Evolutionary conservation across 345 rosid genomes (phyloP), one percentile per base, ranked within the genome.

Genomic region (Eucalyptus viminalis): DNA sequence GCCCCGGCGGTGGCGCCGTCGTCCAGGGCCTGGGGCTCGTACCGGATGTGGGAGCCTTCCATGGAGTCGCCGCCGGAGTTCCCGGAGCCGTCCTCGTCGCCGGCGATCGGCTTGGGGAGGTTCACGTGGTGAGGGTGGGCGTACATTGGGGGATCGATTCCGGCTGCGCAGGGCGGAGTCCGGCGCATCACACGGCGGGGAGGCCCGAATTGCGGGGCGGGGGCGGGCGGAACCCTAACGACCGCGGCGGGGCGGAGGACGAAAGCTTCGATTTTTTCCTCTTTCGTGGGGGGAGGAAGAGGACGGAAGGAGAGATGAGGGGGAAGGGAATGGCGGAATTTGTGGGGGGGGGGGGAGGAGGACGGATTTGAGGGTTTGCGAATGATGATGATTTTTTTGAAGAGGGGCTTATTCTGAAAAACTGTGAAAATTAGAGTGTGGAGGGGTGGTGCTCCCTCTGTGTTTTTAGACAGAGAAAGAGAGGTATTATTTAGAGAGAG

Each of bases 81-180:
- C 51, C 86, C 94, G 40, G 92, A 91, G 29, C 90, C 92, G 86
- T 91, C 93, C 44, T 86, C 92, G 85, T 89, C 90, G 86, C 88
- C 91, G 50, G 90, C 87, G 88, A 95, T 92, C 91, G 92, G 96
- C 83, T 89, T 88, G 53, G 94, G 94, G 87, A 94, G 91, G 86
- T 91, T 92, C 94, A 94, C 89, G 88, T 95, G 89, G 87, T 96
- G 95, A 22, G 96, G 76, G 89, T 93, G 96, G 58, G 91, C 93
- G 92, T 93, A 95, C 98, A 96, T 96, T 92, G 95, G 86, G 40
- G 27, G 25, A 34, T n/a, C 62, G 62, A 86, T 34, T 29, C 29
- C 87, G 58, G 27, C 19, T 3, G 47, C 44, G 37, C 43, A 37
- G 87, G 65, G 8, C 60, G 11, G 65, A 88, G 58, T 8, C 44